These are phyloP conservation scores for Coemansia sp. DNA, from an alignment of 192 early-diverging fungal genomes.

Conservation along the genomic window DNA sequence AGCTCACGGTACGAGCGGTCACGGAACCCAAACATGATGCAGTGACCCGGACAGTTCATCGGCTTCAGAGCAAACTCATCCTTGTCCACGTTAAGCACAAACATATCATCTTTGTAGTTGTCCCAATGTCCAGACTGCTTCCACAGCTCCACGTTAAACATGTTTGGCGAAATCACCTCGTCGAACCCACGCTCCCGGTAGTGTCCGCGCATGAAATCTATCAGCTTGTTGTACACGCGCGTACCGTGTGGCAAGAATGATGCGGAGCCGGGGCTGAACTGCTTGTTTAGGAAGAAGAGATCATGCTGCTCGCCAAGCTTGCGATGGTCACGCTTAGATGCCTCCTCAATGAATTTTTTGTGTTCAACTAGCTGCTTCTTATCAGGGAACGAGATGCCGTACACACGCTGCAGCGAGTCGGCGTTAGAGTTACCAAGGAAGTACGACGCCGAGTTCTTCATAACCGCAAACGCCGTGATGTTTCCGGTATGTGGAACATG, in stretches of 20 bases:
- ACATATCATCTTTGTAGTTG: conserved; percentile 99
- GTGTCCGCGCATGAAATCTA: conserved; percentile 84
- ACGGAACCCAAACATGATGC: conserved; percentile 91
- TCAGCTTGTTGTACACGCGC: conserved; percentile 92
- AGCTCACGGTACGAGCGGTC: conserved; percentile 96
- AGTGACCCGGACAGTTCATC: conserved; percentile 99
- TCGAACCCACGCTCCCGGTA: conserved; percentile 92
- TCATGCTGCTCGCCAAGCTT: conserved; percentile 98
- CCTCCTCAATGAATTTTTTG: conserved; percentile 94
- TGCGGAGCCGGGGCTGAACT: conserved; percentile 86
- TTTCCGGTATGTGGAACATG: conserved; percentile 92
- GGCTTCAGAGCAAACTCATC: conserved; percentile 97
- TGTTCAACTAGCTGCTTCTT: conserved; percentile 96
- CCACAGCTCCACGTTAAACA: conserved; percentile 99
- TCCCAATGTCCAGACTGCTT: conserved; percentile 92
- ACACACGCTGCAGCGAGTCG: conserved; percentile 97
- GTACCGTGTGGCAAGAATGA: conserved; percentile 97
- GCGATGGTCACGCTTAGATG: conserved; percentile 93
- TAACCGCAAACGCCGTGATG: conserved; percentile 90
- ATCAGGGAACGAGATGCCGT: conserved; percentile 99
- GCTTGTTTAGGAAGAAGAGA: conserved; percentile 93
- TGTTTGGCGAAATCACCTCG: conserved; percentile 97
- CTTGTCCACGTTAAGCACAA: conserved; percentile 92
- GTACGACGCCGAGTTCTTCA: conserved; percentile 98
- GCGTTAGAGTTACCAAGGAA: conserved; percentile 96